These are phyloP conservation scores for Kwoniella bestiolae DNA, from an alignment of 768 basidiomycete species.

Conservation along the genomic window DNA sequence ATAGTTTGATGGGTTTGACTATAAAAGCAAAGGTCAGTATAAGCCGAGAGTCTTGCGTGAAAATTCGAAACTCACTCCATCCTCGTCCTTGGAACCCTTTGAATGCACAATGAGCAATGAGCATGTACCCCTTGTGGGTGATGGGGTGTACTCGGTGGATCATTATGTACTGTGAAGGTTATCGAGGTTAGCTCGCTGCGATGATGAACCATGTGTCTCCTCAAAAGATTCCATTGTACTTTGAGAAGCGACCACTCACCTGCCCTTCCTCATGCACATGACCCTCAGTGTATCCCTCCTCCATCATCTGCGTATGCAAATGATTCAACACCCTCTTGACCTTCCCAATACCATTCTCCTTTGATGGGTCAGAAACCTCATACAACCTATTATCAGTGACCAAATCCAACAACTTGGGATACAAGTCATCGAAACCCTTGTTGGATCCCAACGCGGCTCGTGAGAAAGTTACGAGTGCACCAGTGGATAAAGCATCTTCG, in stretches of 20 bases:
- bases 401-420: slow-evolving; percentile 89
- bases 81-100: slow-evolving; percentile 79
- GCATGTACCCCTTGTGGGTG: slow-evolving; percentile 87
- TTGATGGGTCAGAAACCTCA: slow-evolving; percentile 61
- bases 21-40: not conserved
- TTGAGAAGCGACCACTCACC: too few species aligned
- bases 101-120: slow-evolving; percentile 92
- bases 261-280: slow-evolving; percentile 97
- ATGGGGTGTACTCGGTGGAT: slow-evolving; percentile 87
- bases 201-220: not conserved
- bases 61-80: slow-evolving; percentile 61
- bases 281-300: slow-evolving; percentile 84
- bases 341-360: slow-evolving; percentile 60
- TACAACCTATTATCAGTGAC: slow-evolving; percentile 83
- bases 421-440: slow-evolving; percentile 96
- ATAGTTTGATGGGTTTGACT: slow-evolving; percentile 86
- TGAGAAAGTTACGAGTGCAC: slow-evolving; percentile 88
- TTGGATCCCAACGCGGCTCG: slow-evolving; percentile 87
- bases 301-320: slow-evolving; percentile 87
- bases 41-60: slow-evolving; percentile 6
- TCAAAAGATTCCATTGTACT: too few species aligned
- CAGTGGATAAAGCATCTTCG: slow-evolving; percentile 93
- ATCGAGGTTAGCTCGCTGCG: not conserved
- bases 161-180: slow-evolving; percentile 75
- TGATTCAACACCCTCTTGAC: slow-evolving; percentile 75